A percentile compares a stretch with the other conserved stretches of the same genome.
Conservation (phyloP, 108 stramenopile species). For the Cyclotella baltica region DNA sequence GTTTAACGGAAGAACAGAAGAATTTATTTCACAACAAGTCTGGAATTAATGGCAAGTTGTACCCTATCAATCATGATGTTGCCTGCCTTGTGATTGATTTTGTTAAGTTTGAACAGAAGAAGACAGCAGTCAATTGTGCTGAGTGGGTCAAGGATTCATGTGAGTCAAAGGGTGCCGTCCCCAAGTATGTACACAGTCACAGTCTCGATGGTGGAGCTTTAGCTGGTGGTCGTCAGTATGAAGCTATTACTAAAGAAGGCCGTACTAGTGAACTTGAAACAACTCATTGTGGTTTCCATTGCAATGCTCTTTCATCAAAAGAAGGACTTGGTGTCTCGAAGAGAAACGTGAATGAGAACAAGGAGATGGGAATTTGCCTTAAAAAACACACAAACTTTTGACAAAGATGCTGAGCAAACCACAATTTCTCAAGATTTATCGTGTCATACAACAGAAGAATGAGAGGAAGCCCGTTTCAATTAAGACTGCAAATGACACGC, state of each 20-base stretch:
- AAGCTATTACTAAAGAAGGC: background rate
- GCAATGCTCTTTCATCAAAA: conserved; percentile 12
- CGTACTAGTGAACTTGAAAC: conserved; percentile 3
- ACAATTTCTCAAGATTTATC: conserved; percentile 1
- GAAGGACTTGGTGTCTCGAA: conserved; percentile 8
- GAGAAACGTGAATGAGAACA: background rate
- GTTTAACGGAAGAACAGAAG: background rate
- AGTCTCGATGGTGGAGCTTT: conserved; percentile 16
- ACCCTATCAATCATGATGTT: background rate
- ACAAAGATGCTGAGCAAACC: background rate
- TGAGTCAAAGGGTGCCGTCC: background rate
- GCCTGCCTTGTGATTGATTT: background rate
- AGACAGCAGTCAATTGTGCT: background rate
- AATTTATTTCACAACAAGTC: background rate
- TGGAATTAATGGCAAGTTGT: background rate
- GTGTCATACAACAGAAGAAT: background rate
- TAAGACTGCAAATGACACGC: background rate
- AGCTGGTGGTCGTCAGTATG: background rate
- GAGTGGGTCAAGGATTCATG: background rate
- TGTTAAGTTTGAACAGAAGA: background rate
- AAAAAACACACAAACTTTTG: background rate
- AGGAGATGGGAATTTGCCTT: background rate
- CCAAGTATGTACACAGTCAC: background rate
- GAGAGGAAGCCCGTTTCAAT: background rate
- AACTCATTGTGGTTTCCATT: conserved; percentile 9